These are phyloP conservation scores for Yamadazyma buinensis DNA, from an alignment of 1,139 yeast genomes.

Conservation along the genomic window DNA sequence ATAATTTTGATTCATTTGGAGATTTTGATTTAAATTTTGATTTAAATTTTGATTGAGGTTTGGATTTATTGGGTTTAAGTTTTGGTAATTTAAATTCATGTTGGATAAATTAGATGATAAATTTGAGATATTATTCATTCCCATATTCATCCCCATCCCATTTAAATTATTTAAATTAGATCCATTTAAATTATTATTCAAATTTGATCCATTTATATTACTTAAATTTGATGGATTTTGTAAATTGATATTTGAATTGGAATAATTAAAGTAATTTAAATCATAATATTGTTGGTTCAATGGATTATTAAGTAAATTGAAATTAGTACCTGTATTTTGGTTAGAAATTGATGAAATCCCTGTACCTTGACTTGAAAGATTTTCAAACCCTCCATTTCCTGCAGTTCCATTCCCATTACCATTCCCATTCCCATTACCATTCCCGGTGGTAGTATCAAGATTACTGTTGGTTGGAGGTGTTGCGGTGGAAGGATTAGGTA, in stretches of 20 bases:
- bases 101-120: conserved; percentile 10
- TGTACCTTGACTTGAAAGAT: neutral
- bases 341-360: neutral
- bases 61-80: neutral
- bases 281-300: conserved; percentile 12
- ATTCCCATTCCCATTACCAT: too few species aligned
- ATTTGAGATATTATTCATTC: neutral
- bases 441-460: neutral
- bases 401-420: too few species aligned
- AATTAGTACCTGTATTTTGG: neutral
- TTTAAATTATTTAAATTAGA: neutral
- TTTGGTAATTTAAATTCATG: neutral
- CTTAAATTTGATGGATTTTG: neutral
- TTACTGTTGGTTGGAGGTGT: neutral
- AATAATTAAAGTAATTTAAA: neutral
- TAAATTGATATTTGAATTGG: neutral
- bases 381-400: neutral
- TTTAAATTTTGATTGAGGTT: neutral
- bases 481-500: conserved; percentile 29
- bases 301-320: conserved; percentile 3
- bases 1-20: conserved; percentile 18
- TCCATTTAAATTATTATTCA: neutral
- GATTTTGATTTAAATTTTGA: conserved; percentile 8
- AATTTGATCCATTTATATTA: neutral
- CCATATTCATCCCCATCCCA: neutral